A percentile compares a stretch with the other conserved stretches of the same genome.
phyloP scores from a whole-genome alignment of 1,284 basidiomycete genomes.

The Thecaphora thlaspeos region DNA sequence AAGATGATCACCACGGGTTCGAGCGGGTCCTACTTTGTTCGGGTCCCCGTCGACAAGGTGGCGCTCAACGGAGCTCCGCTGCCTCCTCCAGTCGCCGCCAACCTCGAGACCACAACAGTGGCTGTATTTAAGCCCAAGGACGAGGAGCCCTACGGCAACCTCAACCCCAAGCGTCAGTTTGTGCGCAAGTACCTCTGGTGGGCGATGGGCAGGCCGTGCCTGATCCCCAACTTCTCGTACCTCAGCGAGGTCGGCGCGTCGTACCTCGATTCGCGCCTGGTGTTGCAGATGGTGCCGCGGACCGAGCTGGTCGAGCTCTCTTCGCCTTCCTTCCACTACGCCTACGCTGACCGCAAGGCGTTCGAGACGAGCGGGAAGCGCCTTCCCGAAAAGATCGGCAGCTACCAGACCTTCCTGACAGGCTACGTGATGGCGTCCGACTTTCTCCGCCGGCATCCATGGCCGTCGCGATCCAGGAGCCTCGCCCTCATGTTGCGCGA shows the following conservation, averaged over 20 bases:
- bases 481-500: slow-evolving; percentile 60
- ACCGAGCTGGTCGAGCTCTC: slow-evolving; percentile 80
- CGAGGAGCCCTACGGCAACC: slow-evolving; percentile 56
- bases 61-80: too few species aligned
- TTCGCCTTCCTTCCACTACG: slow-evolving; percentile 59
- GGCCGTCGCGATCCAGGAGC: slow-evolving; percentile 77
- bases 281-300: slow-evolving; percentile 76
- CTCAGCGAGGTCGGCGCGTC: slow-evolving; percentile 79
- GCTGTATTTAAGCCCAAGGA: slow-evolving; percentile 57
- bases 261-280: slow-evolving; percentile 73
- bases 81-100: neutral
- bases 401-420: slow-evolving; percentile 82
- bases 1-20: slow-evolving; percentile 55
- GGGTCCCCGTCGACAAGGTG: slow-evolving; percentile 8
- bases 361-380: slow-evolving; percentile 26
- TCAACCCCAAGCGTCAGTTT: slow-evolving; percentile 54
- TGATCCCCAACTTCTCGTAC: slow-evolving; percentile 56
- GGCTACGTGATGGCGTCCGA: slow-evolving; percentile 84
- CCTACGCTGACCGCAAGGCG: slow-evolving; percentile 43
- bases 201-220: slow-evolving; percentile 56
- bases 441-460: slow-evolving; percentile 79
- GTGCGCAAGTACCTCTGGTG: slow-evolving; percentile 56
- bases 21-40: slow-evolving; percentile 54
- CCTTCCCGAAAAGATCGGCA: slow-evolving; percentile 66
- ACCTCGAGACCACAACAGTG: slow-evolving; percentile 12